Conservation (phyloP, 306 rosid species). For the Adenanthera pavonina region DNA sequence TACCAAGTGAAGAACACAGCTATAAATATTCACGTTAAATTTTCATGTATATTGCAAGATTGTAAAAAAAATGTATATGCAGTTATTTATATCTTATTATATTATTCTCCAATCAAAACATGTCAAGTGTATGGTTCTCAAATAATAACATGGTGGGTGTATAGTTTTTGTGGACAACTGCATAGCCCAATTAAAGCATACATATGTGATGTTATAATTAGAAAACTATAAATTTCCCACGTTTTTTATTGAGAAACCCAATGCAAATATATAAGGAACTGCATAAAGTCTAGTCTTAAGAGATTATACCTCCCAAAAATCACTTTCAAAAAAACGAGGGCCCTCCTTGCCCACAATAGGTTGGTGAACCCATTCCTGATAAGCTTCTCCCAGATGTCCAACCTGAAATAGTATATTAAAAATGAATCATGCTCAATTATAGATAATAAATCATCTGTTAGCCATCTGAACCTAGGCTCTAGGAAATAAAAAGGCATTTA, state of each 20-base stretch:
- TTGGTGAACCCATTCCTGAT: conserved; percentile 96
- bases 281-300: background rate
- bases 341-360: conserved; percentile 87
- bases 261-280: background rate
- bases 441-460: background rate
- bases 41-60: background rate
- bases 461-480: conserved; percentile 6
- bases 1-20: conserved; percentile 40
- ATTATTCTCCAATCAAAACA: background rate
- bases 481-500: conserved; percentile 1
- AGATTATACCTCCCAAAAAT: conserved; percentile 75
- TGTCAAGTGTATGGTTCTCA: background rate
- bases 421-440: background rate
- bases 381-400: conserved; percentile 91
- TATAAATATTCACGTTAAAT: background rate
- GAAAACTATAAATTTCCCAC: background rate
- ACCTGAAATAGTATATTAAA: conserved; percentile 60
- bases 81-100: background rate
- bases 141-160: background rate
- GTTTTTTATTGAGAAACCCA: background rate
- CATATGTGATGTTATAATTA: background rate
- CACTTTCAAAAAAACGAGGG: conserved; percentile 86
- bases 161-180: background rate
- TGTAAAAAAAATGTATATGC: background rate
- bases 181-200: background rate